These are phyloP conservation scores for Arabis alpina DNA, from an alignment of 345 rosid genomes.

Conservation along the genomic window DNA sequence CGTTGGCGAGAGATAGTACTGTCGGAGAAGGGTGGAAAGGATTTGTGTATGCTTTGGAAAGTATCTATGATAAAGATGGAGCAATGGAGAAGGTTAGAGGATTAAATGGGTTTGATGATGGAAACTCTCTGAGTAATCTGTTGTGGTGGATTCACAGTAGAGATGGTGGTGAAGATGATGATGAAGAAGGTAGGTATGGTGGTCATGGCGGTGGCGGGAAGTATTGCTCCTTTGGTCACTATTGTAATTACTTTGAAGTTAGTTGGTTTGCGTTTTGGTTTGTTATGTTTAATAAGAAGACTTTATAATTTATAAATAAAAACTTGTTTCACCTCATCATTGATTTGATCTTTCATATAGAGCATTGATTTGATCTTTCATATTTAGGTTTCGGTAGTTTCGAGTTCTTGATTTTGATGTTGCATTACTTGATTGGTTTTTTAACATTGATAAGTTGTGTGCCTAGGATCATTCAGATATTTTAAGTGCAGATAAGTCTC, in stretches of 20 bases:
- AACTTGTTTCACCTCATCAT: slow-evolving; percentile 1
- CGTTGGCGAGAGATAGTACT: slow-evolving; percentile 58
- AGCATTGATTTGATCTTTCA: too few species aligned
- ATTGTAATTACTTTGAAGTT: slow-evolving; percentile 52
- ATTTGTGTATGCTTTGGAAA: slow-evolving; percentile 81
- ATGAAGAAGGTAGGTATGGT: slow-evolving; percentile 9
- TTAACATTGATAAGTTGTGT: too few species aligned
- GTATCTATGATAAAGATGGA: slow-evolving; percentile 59
- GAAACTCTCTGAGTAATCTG: slow-evolving; percentile 76
- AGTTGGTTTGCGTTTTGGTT: background rate
- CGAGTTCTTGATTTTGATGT: background rate
- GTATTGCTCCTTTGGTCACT: slow-evolving; percentile 72
- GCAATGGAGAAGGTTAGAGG: slow-evolving; percentile 65
- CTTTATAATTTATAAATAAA: background rate
- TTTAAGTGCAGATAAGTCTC: too few species aligned
- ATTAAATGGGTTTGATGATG: slow-evolving; percentile 69
- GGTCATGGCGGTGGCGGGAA: slow-evolving; percentile 56
- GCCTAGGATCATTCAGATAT: too few species aligned
- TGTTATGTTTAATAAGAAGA: background rate
- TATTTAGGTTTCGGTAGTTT: background rate
- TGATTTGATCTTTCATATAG: slow-evolving; percentile 7
- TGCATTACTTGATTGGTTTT: too few species aligned
- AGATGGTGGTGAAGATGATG: slow-evolving; percentile 43
- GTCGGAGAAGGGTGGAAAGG: slow-evolving; percentile 98
- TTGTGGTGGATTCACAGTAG: slow-evolving; percentile 96